Evolutionary conservation across 1,284 basidiomycete species (phyloP).

Genomic region (Melampsora abietis-canadensis): DNA sequence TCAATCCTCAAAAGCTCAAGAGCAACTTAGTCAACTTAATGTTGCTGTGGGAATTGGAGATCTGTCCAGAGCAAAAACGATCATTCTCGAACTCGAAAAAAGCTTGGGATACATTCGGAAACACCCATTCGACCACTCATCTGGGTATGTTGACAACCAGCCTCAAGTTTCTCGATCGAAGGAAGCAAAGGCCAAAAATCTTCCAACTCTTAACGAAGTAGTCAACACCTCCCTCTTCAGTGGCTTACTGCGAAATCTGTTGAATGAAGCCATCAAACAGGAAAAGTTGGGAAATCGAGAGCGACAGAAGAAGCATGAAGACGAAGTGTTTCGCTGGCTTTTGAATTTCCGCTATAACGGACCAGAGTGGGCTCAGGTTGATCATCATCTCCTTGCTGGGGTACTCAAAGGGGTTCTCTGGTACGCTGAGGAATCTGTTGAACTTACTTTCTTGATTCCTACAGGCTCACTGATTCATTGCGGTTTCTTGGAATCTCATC

Average conservation of each 20-base stretch:
- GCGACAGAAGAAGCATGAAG: conserved; percentile 6
- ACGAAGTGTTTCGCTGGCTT: conserved; percentile 29
- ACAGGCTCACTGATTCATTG: background rate
- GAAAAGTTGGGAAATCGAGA: conserved; percentile 7
- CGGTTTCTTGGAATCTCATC: background rate
- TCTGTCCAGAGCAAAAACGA: conserved; percentile 5
- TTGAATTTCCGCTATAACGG: conserved; percentile 34
- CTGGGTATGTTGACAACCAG: background rate
- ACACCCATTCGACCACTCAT: conserved; percentile 3
- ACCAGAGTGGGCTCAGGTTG: conserved; percentile 18
- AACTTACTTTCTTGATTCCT: background rate
- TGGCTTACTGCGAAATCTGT: conserved; percentile 12
- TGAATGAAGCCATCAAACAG: conserved; percentile 29
- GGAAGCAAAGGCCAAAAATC: background rate
- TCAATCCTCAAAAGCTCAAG: conserved; percentile 31
- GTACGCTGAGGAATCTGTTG: conserved; percentile 12
- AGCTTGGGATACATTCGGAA: conserved; percentile 16
- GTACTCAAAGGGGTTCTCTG: conserved; percentile 42
- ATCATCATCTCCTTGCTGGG: conserved; percentile 37
- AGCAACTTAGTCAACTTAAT: conserved; percentile 30
- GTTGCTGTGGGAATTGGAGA: conserved; percentile 26
- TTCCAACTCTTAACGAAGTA: conserved; percentile 30
- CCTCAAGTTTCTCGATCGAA: background rate
- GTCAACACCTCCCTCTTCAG: conserved; percentile 34
- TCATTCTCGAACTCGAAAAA: conserved; percentile 34